These are phyloP conservation scores for Ogataea hybrid DNA, from an alignment of 1,139 yeast genomes.

Conservation along the genomic window DNA sequence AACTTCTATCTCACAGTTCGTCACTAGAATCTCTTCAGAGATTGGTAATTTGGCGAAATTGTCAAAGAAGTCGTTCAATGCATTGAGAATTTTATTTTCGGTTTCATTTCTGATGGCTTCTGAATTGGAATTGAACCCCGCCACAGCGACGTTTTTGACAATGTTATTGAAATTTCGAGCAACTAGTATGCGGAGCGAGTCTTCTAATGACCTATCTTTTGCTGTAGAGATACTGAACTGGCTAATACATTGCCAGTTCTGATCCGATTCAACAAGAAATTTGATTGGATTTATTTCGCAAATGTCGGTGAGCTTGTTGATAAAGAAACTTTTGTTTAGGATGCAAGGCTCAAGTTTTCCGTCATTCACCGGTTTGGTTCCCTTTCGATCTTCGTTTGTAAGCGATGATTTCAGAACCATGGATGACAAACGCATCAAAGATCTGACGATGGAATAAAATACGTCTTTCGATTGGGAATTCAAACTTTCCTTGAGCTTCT, in stretches of 20 bases:
- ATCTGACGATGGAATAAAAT: conserved; percentile 44
- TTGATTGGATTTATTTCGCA: conserved; percentile 49
- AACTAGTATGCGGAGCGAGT: conserved; percentile 46
- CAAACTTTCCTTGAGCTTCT: conserved; percentile 64
- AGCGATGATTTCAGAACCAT: conserved; percentile 19
- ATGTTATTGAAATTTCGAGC: conserved; percentile 50
- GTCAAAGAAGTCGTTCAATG: conserved; percentile 37
- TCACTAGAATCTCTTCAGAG: conserved; percentile 42
- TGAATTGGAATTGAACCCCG: conserved; percentile 38
- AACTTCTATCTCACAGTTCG: conserved; percentile 63
- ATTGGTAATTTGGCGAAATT: conserved; percentile 38
- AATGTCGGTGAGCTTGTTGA: conserved; percentile 43
- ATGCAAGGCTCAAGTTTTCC: conserved; percentile 36
- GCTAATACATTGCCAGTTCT: conserved; percentile 47
- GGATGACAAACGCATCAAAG: conserved; percentile 45
- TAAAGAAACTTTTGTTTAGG: conserved; percentile 42
- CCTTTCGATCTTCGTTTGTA: conserved; percentile 9
- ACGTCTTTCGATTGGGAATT: conserved; percentile 49
- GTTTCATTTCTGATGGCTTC: conserved; percentile 26
- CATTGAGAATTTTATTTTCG: conserved; percentile 39
- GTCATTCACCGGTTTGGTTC: conserved; percentile 20
- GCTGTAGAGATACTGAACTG: conserved; percentile 48
- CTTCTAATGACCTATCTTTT: conserved; percentile 36
- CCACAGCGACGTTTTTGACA: conserved; percentile 44
- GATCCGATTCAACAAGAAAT: conserved; percentile 41